Percentiles rank a stretch among this genome's conserved stretches.
Evolutionary conservation across 345 rosid species (phyloP).

Genomic region (Anacardium occidentale): DNA sequence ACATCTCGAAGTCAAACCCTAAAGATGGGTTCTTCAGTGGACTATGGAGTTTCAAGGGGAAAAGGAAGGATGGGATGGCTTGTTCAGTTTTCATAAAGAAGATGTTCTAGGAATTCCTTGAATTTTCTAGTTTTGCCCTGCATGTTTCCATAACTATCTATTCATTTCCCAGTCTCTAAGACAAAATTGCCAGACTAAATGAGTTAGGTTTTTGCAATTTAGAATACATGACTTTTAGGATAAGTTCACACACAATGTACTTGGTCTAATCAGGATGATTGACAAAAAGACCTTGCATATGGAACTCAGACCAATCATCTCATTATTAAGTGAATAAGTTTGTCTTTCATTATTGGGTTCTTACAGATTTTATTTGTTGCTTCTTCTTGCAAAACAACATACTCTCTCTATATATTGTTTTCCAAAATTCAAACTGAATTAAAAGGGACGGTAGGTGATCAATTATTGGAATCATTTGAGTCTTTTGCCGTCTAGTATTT

Average conservation of each 20-base stretch:
- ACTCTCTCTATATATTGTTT: constrained; percentile 15
- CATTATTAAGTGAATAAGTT: neutral
- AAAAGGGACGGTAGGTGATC: constrained; percentile 82
- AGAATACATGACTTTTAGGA: too few relatives aligned
- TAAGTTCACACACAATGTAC: neutral
- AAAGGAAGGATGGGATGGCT: constrained; percentile 70
- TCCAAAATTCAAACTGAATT: constrained; percentile 61
- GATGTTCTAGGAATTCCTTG: constrained; percentile 31
- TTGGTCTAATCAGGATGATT: neutral
- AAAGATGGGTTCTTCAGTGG: constrained; percentile 76
- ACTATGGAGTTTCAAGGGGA: constrained; percentile 81
- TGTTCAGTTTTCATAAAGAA: constrained; percentile 71
- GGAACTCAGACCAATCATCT: neutral
- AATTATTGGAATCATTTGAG: constrained; percentile 12
- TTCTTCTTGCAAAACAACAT: neutral
- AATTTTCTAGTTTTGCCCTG: constrained; percentile 1
- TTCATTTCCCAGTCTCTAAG: neutral
- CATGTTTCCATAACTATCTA: neutral
- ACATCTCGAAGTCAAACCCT: constrained; percentile 61
- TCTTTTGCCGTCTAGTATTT: neutral
- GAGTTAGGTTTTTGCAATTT: neutral
- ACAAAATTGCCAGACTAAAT: neutral
- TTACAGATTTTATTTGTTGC: neutral
- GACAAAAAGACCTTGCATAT: neutral
- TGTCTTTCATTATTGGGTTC: neutral